These are phyloP conservation scores for Bolboschoenoplectus hybrid DNA, from an alignment of 202 grass and related monocot species.

Conservation along the genomic window DNA sequence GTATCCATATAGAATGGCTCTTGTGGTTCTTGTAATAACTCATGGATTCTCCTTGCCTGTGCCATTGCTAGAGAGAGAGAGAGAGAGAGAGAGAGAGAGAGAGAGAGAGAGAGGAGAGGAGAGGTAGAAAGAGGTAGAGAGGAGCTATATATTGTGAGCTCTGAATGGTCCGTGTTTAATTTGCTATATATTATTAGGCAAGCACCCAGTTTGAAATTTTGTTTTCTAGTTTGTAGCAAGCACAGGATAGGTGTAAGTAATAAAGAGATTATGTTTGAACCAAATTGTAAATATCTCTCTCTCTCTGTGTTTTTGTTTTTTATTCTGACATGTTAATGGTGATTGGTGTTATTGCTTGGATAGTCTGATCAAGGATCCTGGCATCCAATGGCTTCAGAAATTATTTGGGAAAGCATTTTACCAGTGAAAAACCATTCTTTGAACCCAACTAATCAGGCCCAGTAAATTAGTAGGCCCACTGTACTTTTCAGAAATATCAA, in stretches of 20 bases:
- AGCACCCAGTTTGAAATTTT: conserved; percentile 18
- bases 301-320: not conserved
- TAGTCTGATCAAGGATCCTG: not conserved
- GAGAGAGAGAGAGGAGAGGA: not conserved
- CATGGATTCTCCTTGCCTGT: conserved; percentile 32
- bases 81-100: not conserved
- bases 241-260: not conserved
- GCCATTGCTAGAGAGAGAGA: conserved; percentile 3
- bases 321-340: not conserved
- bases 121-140: not conserved
- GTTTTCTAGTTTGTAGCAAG: conserved; percentile 9
- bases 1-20: conserved; percentile 36
- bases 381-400: not conserved
- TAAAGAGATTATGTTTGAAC: not conserved
- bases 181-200: conserved; percentile 19
- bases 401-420: conserved; percentile 2
- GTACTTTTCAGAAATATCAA: not conserved
- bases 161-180: conserved; percentile 21
- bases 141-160: conserved; percentile 17
- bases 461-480: not conserved
- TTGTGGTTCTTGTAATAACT: conserved; percentile 37
- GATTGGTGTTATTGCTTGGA: not conserved
- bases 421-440: not conserved
- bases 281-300: not conserved
- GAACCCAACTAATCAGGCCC: not conserved